Percentiles rank a stretch among this genome's conserved stretches.
Evolutionary conservation across 441 rosid species (phyloP).

Genomic region (Jatropha multifida): DNA sequence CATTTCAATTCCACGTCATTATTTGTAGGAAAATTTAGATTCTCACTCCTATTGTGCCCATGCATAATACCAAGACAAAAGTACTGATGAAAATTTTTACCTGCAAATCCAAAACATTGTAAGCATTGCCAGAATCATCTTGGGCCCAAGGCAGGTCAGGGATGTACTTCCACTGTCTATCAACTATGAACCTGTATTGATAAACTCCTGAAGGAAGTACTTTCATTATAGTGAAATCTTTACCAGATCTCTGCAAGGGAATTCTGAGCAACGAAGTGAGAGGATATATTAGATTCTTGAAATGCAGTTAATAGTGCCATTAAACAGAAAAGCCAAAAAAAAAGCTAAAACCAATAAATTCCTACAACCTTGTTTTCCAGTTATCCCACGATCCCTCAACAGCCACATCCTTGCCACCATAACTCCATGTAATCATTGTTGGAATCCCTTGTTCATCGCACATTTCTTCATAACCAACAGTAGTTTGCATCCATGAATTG

Average conservation of each 20-base stretch:
- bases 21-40: background rate
- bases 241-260: constrained; percentile 83
- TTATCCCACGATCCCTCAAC: constrained; percentile 98
- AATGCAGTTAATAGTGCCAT: constrained; percentile 1
- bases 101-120: constrained; percentile 84
- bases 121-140: constrained; percentile 73
- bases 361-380: constrained; percentile 72
- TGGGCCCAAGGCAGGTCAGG: constrained; percentile 81
- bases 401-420: constrained; percentile 79
- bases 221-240: constrained; percentile 90
- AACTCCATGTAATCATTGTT: constrained; percentile 90
- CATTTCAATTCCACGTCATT: background rate
- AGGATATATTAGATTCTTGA: background rate
- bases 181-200: constrained; percentile 84
- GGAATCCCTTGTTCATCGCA: constrained; percentile 79
- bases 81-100: constrained; percentile 24
- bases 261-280: constrained; percentile 55
- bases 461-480: constrained; percentile 53
- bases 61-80: background rate
- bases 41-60: background rate
- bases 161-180: constrained; percentile 84
- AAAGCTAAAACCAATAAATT: background rate
- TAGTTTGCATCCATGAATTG: constrained; percentile 57
- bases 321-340: background rate
- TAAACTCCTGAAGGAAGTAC: constrained; percentile 94